Base-by-base conservation (phyloP, 1,139 yeast species). In the Taphrina wiesneri region DNA sequence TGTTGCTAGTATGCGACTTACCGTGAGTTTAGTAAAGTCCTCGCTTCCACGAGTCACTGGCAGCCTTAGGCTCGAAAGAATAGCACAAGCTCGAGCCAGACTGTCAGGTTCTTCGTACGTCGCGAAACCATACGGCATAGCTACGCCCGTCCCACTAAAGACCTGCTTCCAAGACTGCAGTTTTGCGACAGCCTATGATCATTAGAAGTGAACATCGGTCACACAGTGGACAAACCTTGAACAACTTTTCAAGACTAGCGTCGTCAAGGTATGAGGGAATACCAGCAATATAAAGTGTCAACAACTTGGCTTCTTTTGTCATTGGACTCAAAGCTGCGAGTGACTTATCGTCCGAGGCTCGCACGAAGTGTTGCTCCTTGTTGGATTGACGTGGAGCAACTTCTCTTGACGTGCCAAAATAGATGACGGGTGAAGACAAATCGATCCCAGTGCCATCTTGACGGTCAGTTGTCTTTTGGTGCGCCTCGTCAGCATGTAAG, bases 241-340 rank as follows among this genome's bases (percentile, higher is more conserved):
- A 63, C 0, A 73, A 69, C 32, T 69, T 66, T 41, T 68, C 71
- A 30, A 75, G 68, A 56, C 73, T 70, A 15, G 69, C 66, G 47
- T 74, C 77, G 34, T 76, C 75, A 56, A 76, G 63, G 21, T 69
- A 73, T 7, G 68, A 70, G 1, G 78, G 77, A n/a, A 75, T 67
- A 11, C 70, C 69, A 6, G 74, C 73, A 9, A 76, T 62, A 66
- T 71, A 76, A n/a, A 76, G 64, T 9, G 77, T 75, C 34, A 74
- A 70, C 34, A 73, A 69, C 66, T 74, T 75, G 52, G 75, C 75
- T 26, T 75, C 76, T 11, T 68, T 64, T 19, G 74, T 68, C 68
- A 69, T 66, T 3, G 66, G 70, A 32, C 67, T 53, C 3, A 70
- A 61, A n/a, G 59, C 45, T 13, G 21, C 57, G 2, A 34, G 43